phyloP scores from a whole-genome alignment of 177 flowering plant species.

The Vitis hybrid region DNA sequence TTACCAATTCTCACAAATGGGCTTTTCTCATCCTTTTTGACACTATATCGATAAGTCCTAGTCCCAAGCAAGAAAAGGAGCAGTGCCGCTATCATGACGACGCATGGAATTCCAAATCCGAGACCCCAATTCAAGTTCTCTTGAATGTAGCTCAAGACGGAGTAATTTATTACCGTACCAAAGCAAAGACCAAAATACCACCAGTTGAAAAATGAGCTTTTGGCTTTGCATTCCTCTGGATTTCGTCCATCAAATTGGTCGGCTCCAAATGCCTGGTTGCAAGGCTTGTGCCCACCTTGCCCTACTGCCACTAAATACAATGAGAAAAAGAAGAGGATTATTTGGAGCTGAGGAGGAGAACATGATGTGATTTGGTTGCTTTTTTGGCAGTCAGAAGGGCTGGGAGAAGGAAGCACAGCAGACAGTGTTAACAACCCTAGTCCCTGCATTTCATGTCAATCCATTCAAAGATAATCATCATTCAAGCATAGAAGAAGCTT shows the following conservation, averaged over 20 bases:
- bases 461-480: too few relatives aligned
- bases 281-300: conserved; percentile 52
- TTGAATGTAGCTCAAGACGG: conserved; percentile 41
- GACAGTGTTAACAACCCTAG: conserved; percentile 41
- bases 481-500: too few relatives aligned
- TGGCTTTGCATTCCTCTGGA: conserved; percentile 39
- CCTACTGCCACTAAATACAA: conserved; percentile 45
- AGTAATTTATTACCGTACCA: conserved; percentile 20
- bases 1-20: conserved; percentile 39
- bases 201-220: conserved; percentile 72
- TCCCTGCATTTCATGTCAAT: conserved; percentile 25
- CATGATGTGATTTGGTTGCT: not conserved
- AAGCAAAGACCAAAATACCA: conserved; percentile 40
- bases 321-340: conserved; percentile 37
- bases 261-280: conserved; percentile 53
- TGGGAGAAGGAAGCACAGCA: conserved; percentile 31
- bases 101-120: conserved; percentile 60
- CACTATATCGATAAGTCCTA: conserved; percentile 36
- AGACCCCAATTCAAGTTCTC: conserved; percentile 57
- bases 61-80: conserved; percentile 48
- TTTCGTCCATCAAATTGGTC: conserved; percentile 50
- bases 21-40: conserved; percentile 25
- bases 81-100: conserved; percentile 33
- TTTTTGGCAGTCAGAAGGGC: conserved; percentile 9
- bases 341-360: conserved; percentile 23